phyloP scores from a whole-genome alignment of 2,329 filamentous ascomycete species.

The Aspergillus thermomutatus region DNA sequence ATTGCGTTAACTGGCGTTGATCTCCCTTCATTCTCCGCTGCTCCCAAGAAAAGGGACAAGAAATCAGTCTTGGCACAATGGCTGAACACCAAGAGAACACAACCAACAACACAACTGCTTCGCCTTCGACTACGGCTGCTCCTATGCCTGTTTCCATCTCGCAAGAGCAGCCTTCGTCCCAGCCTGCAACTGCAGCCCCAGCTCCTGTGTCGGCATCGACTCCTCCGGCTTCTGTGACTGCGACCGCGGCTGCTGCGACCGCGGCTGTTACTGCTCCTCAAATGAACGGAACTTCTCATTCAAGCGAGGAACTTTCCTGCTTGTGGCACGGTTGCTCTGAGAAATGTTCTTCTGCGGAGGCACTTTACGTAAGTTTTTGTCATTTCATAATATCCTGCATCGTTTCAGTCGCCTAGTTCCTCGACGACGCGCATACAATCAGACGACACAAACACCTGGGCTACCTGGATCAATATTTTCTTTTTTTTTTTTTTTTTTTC shows the following conservation, averaged over 20 bases:
- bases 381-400: neutral
- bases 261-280: slow-evolving; percentile 32
- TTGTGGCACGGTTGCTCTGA: slow-evolving; percentile 64
- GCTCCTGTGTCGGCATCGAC: slow-evolving; percentile 23
- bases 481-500: neutral
- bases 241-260: slow-evolving; percentile 35
- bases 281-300: slow-evolving; percentile 28
- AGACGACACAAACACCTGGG: neutral
- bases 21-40: slow-evolving; percentile 23
- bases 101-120: slow-evolving; percentile 7
- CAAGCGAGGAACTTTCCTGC: slow-evolving; percentile 46
- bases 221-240: slow-evolving; percentile 29
- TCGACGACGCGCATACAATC: neutral
- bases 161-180: slow-evolving; percentile 22
- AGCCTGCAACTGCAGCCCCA: slow-evolving; percentile 19
- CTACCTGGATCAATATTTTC: neutral
- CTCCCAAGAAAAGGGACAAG: slow-evolving; percentile 30
- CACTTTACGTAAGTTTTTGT: slow-evolving; percentile 56
- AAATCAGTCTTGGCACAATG: slow-evolving; percentile 40
- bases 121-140: slow-evolving; percentile 23
- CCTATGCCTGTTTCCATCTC: slow-evolving; percentile 22
- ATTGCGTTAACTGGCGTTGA: slow-evolving; percentile 9
- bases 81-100: slow-evolving; percentile 35
- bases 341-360: slow-evolving; percentile 55
- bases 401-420: neutral